These are phyloP conservation scores for Microstegium vimineum DNA, from an alignment of 176 grass and related monocot species.

Conservation along the genomic window DNA sequence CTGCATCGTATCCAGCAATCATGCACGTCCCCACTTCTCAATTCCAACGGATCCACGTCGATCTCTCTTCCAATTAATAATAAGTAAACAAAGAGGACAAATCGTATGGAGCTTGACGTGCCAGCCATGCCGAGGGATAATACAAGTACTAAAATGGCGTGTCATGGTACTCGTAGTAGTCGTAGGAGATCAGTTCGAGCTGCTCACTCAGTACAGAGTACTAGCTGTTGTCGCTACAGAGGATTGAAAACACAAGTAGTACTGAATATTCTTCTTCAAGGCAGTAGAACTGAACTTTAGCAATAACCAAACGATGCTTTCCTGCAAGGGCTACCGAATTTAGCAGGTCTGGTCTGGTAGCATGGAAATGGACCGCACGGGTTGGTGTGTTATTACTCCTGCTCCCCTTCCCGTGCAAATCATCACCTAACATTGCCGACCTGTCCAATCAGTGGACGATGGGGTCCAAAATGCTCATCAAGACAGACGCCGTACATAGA, in stretches of 20 bases:
- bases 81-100: not conserved
- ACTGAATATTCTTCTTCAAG: not conserved
- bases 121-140: not conserved
- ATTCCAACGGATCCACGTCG: not conserved
- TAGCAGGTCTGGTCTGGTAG: not conserved
- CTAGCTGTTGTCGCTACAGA: not conserved
- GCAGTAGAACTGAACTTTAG: not conserved
- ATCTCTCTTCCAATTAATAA: not conserved
- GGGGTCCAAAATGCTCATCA: not conserved
- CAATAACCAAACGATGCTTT: not conserved
- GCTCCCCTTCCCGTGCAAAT: not conserved
- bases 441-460: not conserved
- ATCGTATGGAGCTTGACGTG: not conserved
- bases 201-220: too few relatives aligned
- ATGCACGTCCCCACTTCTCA: not conserved
- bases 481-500: not conserved
- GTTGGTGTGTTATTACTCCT: not conserved
- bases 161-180: not conserved
- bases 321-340: not conserved
- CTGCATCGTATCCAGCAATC: not conserved
- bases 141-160: not conserved
- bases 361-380: not conserved
- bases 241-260: conserved; percentile 1
- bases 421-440: not conserved
- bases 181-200: not conserved